Conservation (phyloP, 768 basidiomycete genomes). For the Xerocomellus chrysenteron region DNA sequence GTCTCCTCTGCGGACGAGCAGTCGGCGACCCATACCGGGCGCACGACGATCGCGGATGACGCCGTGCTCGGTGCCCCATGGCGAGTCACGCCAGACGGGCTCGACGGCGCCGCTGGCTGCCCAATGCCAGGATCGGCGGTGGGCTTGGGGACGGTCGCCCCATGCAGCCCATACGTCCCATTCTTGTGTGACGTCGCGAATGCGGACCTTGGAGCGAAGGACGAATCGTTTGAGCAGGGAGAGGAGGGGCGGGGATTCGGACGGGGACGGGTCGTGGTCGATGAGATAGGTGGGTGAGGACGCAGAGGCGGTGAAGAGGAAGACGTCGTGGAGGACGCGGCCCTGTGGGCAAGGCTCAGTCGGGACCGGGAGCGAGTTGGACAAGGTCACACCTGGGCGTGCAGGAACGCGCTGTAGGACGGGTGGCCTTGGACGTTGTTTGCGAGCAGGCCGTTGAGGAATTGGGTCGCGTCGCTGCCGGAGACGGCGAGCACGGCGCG, state of each 20-base stretch:
- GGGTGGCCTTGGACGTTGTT: constrained; percentile 50
- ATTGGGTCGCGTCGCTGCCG: constrained; percentile 77
- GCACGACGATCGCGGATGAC: constrained; percentile 65
- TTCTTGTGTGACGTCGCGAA: constrained; percentile 73
- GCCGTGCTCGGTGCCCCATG: constrained; percentile 59
- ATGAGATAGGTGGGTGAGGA: constrained; percentile 57
- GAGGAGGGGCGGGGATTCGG: constrained; percentile 60
- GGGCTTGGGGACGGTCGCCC: constrained; percentile 47
- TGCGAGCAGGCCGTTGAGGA: constrained; percentile 77
- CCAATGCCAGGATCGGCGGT: constrained; percentile 48
- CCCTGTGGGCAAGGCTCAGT: constrained; percentile 50
- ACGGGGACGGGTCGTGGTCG: constrained; percentile 65
- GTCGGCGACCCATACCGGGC: constrained; percentile 73
- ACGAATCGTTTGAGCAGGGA: constrained; percentile 80
- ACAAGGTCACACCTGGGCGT: constrained; percentile 65
- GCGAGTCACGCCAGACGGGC: constrained; percentile 66
- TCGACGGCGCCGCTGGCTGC: constrained; percentile 77
- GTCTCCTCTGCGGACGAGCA: constrained; percentile 68
- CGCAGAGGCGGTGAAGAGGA: constrained; percentile 66
- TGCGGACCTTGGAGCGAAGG: constrained; percentile 84
- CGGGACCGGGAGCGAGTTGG: neutral
- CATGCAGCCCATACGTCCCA: constrained; percentile 84
- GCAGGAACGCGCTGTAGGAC: constrained; percentile 70
- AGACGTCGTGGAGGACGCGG: constrained; percentile 84
- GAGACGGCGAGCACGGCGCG: constrained; percentile 72